Evolutionary conservation across 306 rosid genomes (phyloP), one percentile per base, ranked within the genome.

Genomic region (Potentilla sterilis): DNA sequence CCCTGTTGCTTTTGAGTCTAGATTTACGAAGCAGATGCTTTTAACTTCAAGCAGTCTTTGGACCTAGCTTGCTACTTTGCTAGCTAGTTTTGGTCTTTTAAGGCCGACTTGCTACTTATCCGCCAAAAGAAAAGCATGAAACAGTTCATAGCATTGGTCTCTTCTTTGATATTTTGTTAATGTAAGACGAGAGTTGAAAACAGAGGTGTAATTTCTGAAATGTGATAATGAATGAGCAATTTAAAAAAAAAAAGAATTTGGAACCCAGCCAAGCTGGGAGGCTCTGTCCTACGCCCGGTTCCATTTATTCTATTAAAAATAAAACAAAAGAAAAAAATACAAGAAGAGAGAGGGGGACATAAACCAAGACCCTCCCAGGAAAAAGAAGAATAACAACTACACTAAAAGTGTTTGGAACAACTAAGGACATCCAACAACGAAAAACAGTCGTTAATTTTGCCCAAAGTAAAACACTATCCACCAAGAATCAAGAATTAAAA

Each of bases 1-100:
- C 81, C 81, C 8, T 3, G 91, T 1, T 91, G 88, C 78, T 4
- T 86, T 9, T 81, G 80, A 61, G 9, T 32, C 42, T 34, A 37
- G 9, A 46, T 51, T 2, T 15, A 16, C 12, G 7, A 32, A 24
- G 67, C 52, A 13, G n/a, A 4, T 42, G 49, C 5, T 78, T 78
- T 13, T 10, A 42, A n/a, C 37, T 72, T 72, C 18, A 11, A 40
- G 28, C 35, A 54, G 14, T 72, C 37, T 22, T 5, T 21, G 12
- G 22, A 35, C 21, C 22, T 15, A 13, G 68, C 37, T 59, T 14
- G 18, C 13, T 57, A 51, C 40, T 3, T 37, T 37, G 24, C 35
- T 7, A 4, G 66, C 19, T 58, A 61, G 66, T 61, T 28, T 11
- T 32, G 67, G 7, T 35, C 22, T 35, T 61, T 34, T 24, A 22